These are phyloP conservation scores for Diaporthe ampelina DNA, from an alignment of 2,329 filamentous ascomycete species.

Conservation along the genomic window DNA sequence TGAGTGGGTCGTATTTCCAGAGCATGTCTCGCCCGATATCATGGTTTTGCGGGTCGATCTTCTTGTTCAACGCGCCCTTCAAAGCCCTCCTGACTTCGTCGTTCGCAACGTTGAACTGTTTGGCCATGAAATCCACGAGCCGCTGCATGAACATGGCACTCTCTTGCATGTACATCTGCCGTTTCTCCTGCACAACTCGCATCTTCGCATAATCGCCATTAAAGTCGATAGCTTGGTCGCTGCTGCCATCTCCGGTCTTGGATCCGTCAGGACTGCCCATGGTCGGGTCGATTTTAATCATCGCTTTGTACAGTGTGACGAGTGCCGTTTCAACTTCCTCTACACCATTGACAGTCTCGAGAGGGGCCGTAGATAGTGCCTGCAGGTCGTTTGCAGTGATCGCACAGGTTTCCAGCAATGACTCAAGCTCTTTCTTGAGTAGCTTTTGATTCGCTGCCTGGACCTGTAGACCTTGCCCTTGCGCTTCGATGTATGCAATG, in stretches of 20 bases:
- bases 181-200: conserved; percentile 95
- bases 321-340: conserved; percentile 84
- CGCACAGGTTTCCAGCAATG: conserved; percentile 89
- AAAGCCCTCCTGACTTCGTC: conserved; percentile 77
- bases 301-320: conserved; percentile 88
- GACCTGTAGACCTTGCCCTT: conserved; percentile 96
- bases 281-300: conserved; percentile 92
- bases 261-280: conserved; percentile 68
- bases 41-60: conserved; percentile 79
- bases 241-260: conserved; percentile 63
- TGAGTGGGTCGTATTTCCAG: conserved; percentile 89
- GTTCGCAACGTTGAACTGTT: conserved; percentile 83
- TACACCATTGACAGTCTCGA: conserved; percentile 79
- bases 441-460: conserved; percentile 98
- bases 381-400: conserved; percentile 84
- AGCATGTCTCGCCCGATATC: conserved; percentile 79
- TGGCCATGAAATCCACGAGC: conserved; percentile 84
- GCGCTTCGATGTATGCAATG: conserved; percentile 96
- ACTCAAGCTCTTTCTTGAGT: conserved; percentile 89
- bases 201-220: conserved; percentile 87
- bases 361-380: conserved; percentile 78
- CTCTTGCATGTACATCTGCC: conserved; percentile 86
- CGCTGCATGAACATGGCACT: conserved; percentile 82
- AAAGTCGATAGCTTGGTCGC: conserved; percentile 64
- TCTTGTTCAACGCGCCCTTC: conserved; percentile 71